Evolutionary conservation across 257 asterid species (phyloP), one percentile per base, ranked within the genome.

Genomic region (Solanum ossicruentum): DNA sequence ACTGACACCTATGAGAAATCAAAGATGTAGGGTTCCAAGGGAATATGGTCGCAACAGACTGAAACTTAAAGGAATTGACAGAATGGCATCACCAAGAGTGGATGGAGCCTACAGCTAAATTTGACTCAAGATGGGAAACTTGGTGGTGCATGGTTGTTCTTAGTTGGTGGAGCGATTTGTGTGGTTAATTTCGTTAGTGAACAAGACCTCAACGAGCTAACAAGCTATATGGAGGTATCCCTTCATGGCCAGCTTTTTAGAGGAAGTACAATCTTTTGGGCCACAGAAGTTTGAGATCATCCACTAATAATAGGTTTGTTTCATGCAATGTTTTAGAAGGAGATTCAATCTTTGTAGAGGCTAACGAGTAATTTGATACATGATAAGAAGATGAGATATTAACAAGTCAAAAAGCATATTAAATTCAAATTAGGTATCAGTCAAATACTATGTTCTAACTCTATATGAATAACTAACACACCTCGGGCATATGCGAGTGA

Each of bases 401-500:
- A 77, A 51, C 47, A 77, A 15, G 63, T 77, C 23, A 26, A 78
- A 60, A 23, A 78, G 16, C 54, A 71, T 41, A 18, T 72, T 52
- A 47, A 71, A 66, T 12, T 56, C 56, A 71, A 71, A 66, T 61
- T 66, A 39, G 20, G 52, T 6, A 12, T 13, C 60, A 79, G 18
- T 60, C 71, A 56, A 23, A 60, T 26, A 81, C 72, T 28, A 23
- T 18, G 17, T 54, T 57, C 21, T 6, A 52, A 52, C 47, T 78
- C 47, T 16, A 77, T 77, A 26, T 75, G 86, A 84, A 83, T 23
- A 82, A 56, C 58, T 58, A 47, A 67, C 87, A 39, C 88, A 96
- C 98, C 96, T 93, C 93, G 21, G 97, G 95, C 85, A 88, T 86
- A 45, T 57, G 93, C 47, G 97, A 89, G 90, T 86, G 89, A 85